Conservation (phyloP, 1,139 yeast genomes). For the Entelexis sorbosivorans region DNA sequence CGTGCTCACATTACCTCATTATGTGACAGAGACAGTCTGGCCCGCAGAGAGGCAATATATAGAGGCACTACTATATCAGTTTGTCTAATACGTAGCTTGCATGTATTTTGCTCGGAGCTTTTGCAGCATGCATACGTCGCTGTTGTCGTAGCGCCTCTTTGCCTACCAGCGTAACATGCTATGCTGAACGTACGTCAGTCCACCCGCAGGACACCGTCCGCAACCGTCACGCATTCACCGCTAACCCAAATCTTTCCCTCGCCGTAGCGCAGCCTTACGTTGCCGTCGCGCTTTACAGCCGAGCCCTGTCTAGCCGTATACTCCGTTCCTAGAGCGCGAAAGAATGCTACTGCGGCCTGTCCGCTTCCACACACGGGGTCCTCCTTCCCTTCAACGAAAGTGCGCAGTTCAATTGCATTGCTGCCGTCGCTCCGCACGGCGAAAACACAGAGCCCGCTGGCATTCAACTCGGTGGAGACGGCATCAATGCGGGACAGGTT, state of each 20-base stretch:
- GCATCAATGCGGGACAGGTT: slow-evolving; percentile 3
- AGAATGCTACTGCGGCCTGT: slow-evolving; percentile 22
- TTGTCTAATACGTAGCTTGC: no score
- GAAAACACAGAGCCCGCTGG: slow-evolving; percentile 16
- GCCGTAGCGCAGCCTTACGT: slow-evolving; percentile 4
- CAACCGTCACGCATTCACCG: slow-evolving; percentile 13
- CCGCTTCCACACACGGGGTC: slow-evolving; percentile 26
- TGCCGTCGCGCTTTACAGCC: slow-evolving; percentile 19
- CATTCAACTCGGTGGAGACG: not conserved
- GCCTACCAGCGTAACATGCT: no score
- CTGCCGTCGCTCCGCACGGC: slow-evolving; percentile 1
- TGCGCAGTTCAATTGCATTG: slow-evolving; percentile 18
- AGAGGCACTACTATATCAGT: no score
- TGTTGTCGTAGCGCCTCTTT: no score
- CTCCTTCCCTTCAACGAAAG: slow-evolving; percentile 14
- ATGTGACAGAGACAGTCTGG: no score
- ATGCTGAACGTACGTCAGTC: no score
- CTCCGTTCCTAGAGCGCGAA: not conserved
- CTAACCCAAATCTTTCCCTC: slow-evolving; percentile 17
- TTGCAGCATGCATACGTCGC: no score
- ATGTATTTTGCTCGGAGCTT: no score
- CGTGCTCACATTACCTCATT: no score
- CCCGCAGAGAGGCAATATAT: no score
- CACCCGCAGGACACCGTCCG: slow-evolving; percentile 6
- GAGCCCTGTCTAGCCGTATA: slow-evolving; percentile 20